Conservation (phyloP, 345 rosid genomes). For the Acer yangbiense region DNA sequence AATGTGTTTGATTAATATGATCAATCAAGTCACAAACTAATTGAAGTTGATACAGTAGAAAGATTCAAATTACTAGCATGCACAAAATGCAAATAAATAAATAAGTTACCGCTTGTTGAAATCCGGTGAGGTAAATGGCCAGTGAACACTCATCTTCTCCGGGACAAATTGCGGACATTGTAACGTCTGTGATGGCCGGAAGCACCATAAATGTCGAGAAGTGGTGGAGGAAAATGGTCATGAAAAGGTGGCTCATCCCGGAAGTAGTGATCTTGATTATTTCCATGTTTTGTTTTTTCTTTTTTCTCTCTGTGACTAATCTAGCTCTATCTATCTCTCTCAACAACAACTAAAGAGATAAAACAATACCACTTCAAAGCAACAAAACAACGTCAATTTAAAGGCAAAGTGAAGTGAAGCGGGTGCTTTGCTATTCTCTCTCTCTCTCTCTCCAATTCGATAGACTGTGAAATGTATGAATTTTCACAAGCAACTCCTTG, state of each 20-base stretch:
- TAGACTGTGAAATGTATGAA: background rate
- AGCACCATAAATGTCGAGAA: constrained; percentile 53
- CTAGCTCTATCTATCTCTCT: constrained; percentile 23
- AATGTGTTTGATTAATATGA: too few relatives aligned
- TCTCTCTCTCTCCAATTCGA: background rate
- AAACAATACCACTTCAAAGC: constrained; percentile 3
- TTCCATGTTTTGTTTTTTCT: background rate
- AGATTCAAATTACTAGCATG: background rate
- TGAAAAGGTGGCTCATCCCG: constrained; percentile 49
- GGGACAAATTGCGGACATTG: constrained; percentile 62
- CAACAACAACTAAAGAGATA: background rate
- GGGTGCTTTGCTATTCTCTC: background rate
- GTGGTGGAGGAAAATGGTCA: constrained; percentile 48
- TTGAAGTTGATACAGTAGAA: too few relatives aligned
- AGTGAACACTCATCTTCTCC: constrained; percentile 59
- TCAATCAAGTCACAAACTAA: background rate
- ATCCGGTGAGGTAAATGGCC: constrained; percentile 63
- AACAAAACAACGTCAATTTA: constrained; percentile 22
- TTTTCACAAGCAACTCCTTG: background rate
- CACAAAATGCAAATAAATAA: background rate
- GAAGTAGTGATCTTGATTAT: background rate
- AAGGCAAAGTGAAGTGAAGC: constrained; percentile 22
- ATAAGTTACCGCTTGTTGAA: constrained; percentile 52
- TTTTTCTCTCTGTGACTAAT: constrained; percentile 5
- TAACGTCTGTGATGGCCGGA: constrained; percentile 64